Evolutionary conservation across 495 filamentous ascomycete genomes (phyloP).

Genomic region (Daldinia decipiens): DNA sequence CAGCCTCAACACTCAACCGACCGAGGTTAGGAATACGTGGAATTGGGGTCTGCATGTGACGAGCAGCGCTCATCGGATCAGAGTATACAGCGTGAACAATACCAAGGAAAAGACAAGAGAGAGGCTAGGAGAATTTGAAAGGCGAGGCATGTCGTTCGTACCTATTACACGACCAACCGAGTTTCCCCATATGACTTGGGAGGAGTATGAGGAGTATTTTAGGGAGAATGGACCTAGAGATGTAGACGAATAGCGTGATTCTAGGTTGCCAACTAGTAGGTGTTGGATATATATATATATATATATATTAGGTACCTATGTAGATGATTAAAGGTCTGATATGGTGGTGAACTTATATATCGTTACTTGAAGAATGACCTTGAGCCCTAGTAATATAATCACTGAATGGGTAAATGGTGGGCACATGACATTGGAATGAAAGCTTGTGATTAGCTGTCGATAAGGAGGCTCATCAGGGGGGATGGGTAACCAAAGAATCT

Average conservation of each 20-base stretch:
- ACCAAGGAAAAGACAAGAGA: constrained; percentile 57
- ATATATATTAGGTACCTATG: too few species aligned
- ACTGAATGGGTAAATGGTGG: background rate
- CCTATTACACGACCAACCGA: constrained; percentile 63
- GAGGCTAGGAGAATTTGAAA: constrained; percentile 61
- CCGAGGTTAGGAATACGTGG: constrained; percentile 51
- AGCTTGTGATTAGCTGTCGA: constrained; percentile 23
- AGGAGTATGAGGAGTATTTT: constrained; percentile 61
- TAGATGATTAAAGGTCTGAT: background rate
- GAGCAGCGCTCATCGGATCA: constrained; percentile 70
- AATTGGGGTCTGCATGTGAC: constrained; percentile 76
- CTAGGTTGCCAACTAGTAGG: too few species aligned
- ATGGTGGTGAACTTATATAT: background rate
- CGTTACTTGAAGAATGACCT: background rate
- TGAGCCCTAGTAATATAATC: background rate
- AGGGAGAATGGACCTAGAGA: constrained; percentile 60
- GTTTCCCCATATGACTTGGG: constrained; percentile 56
- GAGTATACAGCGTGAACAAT: constrained; percentile 71
- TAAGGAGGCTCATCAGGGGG: constrained; percentile 29
- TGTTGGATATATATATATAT: too few species aligned
- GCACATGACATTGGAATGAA: constrained; percentile 9
- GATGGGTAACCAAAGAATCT: background rate
- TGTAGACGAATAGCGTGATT: constrained; percentile 35
- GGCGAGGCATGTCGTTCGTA: constrained; percentile 56
- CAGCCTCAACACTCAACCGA: constrained; percentile 61